These are phyloP conservation scores for Lentinula boryana DNA, from an alignment of 768 basidiomycete genomes.

Conservation along the genomic window DNA sequence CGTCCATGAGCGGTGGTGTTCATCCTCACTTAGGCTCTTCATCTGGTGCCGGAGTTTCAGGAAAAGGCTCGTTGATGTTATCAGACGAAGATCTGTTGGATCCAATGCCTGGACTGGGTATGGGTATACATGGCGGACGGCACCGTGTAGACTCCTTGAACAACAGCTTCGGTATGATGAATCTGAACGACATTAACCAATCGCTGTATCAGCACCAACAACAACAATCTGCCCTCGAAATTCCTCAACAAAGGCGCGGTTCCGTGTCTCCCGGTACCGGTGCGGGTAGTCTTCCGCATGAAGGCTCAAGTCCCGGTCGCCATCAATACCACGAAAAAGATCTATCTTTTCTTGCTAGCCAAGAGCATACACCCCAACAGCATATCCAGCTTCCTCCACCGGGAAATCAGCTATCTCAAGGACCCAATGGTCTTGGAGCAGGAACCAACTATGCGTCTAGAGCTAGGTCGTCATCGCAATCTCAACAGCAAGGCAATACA, in stretches of 20 bases:
- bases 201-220: conserved; percentile 1
- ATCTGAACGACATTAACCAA: conserved; percentile 29
- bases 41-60: conserved; percentile 12
- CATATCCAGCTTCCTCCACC: neutral
- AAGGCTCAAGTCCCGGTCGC: neutral
- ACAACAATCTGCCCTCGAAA: conserved; percentile 11
- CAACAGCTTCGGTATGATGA: conserved; percentile 47
- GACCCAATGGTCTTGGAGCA: neutral
- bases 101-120: neutral
- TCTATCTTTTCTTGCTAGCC: neutral
- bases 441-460: conserved; percentile 3
- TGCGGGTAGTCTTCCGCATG: neutral
- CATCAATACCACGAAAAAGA: neutral
- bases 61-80: conserved; percentile 58
- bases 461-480: neutral
- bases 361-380: conserved; percentile 2
- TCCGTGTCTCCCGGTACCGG: conserved; percentile 3
- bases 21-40: neutral
- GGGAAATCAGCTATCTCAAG: neutral
- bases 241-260: conserved; percentile 35
- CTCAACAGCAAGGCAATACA: neutral
- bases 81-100: conserved; percentile 67
- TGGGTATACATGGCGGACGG: neutral
- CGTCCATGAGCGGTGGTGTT: neutral
- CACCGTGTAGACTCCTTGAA: neutral